Conservation (phyloP, 768 basidiomycete species). For the Calvatia gigantea region DNA sequence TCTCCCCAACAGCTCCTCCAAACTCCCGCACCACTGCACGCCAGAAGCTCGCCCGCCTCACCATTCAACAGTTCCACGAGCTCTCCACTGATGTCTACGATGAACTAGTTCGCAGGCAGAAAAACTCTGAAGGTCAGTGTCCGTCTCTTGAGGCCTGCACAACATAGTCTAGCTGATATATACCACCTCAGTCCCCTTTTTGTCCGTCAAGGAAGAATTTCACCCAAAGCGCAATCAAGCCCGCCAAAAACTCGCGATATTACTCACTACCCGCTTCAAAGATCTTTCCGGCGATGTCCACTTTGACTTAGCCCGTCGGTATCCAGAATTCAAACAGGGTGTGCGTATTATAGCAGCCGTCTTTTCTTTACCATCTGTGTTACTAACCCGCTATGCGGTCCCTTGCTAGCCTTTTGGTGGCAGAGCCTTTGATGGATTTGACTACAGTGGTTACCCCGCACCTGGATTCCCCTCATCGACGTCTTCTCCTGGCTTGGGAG, state of each 20-base stretch:
- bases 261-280: constrained; percentile 84
- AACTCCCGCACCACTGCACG: constrained; percentile 79
- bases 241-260: constrained; percentile 91
- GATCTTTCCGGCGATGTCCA: constrained; percentile 96
- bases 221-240: constrained; percentile 99
- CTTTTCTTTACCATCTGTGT: constrained; percentile 9
- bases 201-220: constrained; percentile 89
- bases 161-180: constrained; percentile 9
- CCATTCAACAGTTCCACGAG: constrained; percentile 95
- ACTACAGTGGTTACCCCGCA: constrained; percentile 72
- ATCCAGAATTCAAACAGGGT: constrained; percentile 94
- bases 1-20: constrained; percentile 52
- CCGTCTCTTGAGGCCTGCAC: constrained; percentile 3
- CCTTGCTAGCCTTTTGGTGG: constrained; percentile 33
- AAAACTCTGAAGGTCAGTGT: constrained; percentile 62
- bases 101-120: constrained; percentile 83
- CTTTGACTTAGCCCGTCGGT: constrained; percentile 86
- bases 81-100: constrained; percentile 98
- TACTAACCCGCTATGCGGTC: constrained; percentile 12
- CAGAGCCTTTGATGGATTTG: constrained; percentile 48
- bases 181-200: constrained; percentile 66
- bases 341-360: constrained; percentile 35
- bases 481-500: constrained; percentile 55
- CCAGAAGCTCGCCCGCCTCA: constrained; percentile 91
- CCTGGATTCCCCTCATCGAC: constrained; percentile 56